Conservation (phyloP, 2,329 filamentous ascomycete genomes). For the Paecilomyces sp. region DNA sequence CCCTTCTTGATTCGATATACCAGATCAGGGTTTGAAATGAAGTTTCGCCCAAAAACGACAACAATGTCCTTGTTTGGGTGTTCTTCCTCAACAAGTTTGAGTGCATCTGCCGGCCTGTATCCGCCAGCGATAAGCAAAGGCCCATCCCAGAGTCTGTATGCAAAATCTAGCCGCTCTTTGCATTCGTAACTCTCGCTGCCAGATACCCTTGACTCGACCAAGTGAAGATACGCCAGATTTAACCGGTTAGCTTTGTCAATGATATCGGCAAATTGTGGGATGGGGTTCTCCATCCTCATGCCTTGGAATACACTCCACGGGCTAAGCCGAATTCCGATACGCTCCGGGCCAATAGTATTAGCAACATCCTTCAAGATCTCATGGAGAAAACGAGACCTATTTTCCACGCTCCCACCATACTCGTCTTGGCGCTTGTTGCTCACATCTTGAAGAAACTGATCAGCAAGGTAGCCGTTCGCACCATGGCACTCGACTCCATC, state of each 20-base stretch:
- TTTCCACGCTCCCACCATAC: conserved; percentile 48
- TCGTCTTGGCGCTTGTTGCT: conserved; percentile 58
- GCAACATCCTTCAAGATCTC: conserved; percentile 45
- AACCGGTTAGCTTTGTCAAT: conserved; percentile 44
- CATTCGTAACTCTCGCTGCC: background rate
- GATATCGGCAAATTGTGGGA: conserved; percentile 57
- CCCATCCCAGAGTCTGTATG: background rate
- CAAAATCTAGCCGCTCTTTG: background rate
- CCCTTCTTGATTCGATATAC: conserved; percentile 27
- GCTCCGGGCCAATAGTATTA: conserved; percentile 38
- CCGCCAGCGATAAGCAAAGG: conserved; percentile 6
- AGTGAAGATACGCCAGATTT: conserved; percentile 54
- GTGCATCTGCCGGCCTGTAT: background rate
- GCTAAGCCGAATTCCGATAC: conserved; percentile 43
- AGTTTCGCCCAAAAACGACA: conserved; percentile 33
- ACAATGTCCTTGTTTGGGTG: conserved; percentile 11
- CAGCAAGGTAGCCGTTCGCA: conserved; percentile 70
- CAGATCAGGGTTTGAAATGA: conserved; percentile 36
- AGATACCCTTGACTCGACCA: conserved; percentile 45
- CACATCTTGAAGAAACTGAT: conserved; percentile 61
- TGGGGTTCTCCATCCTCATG: conserved; percentile 55
- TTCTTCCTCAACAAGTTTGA: conserved; percentile 1
- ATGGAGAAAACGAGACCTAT: conserved; percentile 58
- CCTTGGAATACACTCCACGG: conserved; percentile 32
- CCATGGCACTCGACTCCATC: conserved; percentile 73